Base-by-base conservation (phyloP, 768 basidiomycete genomes). In the Tulasnella sp. region DNA sequence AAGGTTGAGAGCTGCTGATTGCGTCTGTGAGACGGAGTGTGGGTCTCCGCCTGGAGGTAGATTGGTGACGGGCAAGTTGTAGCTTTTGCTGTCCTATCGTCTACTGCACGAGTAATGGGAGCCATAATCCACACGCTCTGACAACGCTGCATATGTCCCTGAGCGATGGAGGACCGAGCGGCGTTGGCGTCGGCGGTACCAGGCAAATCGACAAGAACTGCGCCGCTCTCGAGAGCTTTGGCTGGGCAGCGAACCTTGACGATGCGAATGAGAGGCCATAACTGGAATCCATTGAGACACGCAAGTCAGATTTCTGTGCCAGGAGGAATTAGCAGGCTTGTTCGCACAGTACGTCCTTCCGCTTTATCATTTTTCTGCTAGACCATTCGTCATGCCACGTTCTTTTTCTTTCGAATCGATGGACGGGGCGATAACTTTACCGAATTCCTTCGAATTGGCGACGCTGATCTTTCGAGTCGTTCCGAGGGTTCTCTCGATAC, bases 81-180 rank as follows among this genome's bases (percentile, higher is more conserved):
- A n/a, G n/a, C 88, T 83, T 87, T 84, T 0, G 89, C 89, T 5
- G 88, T 88, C 82, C 89, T 89, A 78, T 89, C 89, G 78, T 90
- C 89, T 0, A 91, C 89, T 45, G 89, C 89, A 22, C 89, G 80
- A 1, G 86, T 88, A 69, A 90, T 90, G 3, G 89, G 89, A 2
- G 89, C 89, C 22, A 90, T 80, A 79, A 90, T 88, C 89, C 89
- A 91, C 42, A 90, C 86, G 74, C 87, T 89, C 68, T 88, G 83
- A 72, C 87, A 88, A 74, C 87, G 89, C 80, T 90, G 90, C 88
- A 90, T 89, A 80, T 90, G 90, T 40, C 87, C 85, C 79, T 89
- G 89, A 1, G 89, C 88, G 64, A 91, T 90, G 69, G 83, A 87
- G 80, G 88, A 88, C 74, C 89, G 83, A 17, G 89, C 89, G 14